Evolutionary conservation across 106 monocot genomes (phyloP), one percentile per base, ranked within the genome.

Genomic region (Xerophyta viscosa): DNA sequence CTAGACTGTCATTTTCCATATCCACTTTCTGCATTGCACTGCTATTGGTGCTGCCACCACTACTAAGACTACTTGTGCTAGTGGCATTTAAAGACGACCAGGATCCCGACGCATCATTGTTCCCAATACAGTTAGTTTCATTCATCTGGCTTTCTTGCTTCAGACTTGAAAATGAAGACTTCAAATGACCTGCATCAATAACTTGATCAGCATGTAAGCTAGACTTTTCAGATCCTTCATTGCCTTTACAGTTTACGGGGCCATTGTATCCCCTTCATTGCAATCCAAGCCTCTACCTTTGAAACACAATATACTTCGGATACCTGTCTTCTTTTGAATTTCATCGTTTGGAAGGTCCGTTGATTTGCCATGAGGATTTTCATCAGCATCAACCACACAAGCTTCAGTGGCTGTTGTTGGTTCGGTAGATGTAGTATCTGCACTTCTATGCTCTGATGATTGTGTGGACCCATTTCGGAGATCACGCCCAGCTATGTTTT

Each of bases 211-310:
- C 36, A 21, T 94, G 84, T 61, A 73, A 55, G 80, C 84, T 84
- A 41, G 88, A 78, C 57, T 64, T 89, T 24, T 98, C 85, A 33
- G 27, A 21, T 20, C 39, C 74, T 46, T 84, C 93, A 58, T 64
- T 64, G 25, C 85, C 89, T 50, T 49, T 67, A 20, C 65, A 81
- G n/a, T 66, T 82, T 96, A 81, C 84, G 80, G 8, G 83, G 77
- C 93, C 88, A 88, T 46, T 71, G 60, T 37, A 81, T 47, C 21
- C 77, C 71, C 62, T 94, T 88, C 27, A 73, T 94, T 46, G 63
- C 56, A 30, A 94, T 70, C 67, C 84, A 86, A 39, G 89, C 78
- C 70, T 98, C 87, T 43, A 87, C 77, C n/a, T 65, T 77, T 93
- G 41, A 76, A 86, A 62, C 80, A 71, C 58, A 86, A 67, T 44